A percentile compares a stretch with the other conserved stretches of the same genome.
Evolutionary conservation across 1,284 basidiomycete species (phyloP).

Genomic region (Marasmius fiardii): DNA sequence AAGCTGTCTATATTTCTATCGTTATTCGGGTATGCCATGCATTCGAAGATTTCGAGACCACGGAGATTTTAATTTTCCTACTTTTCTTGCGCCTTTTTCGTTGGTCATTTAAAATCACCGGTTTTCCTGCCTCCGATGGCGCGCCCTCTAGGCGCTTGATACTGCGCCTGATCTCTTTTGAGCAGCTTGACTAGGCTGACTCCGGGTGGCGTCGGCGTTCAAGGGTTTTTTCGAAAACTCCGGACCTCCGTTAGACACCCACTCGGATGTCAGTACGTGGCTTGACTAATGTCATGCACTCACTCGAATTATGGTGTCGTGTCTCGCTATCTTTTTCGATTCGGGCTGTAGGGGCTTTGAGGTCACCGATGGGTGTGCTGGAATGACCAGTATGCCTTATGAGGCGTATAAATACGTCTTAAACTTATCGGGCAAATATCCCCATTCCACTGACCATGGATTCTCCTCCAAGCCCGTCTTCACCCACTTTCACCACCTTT

Average conservation of each 20-base stretch:
- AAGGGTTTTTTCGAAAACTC: background rate
- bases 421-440: background rate
- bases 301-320: background rate
- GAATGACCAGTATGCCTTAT: background rate
- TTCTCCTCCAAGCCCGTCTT: constrained; percentile 17
- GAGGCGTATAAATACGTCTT: background rate
- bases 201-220: background rate
- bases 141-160: no score
- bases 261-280: background rate
- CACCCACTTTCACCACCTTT: background rate
- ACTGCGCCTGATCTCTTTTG: background rate
- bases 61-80: constrained; percentile 13
- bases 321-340: no score
- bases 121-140: background rate
- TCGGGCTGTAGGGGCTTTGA: background rate
- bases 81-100: background rate
- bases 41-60: constrained; percentile 10
- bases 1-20: constrained; percentile 14
- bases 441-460: constrained; percentile 15
- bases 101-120: background rate
- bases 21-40: constrained; percentile 18
- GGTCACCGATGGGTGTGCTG: background rate
- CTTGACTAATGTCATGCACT: background rate
- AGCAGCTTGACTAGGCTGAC: background rate
- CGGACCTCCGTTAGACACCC: background rate